Conservation (phyloP, 2,329 filamentous ascomycete genomes). For the Paecilomyces variotii region DNA sequence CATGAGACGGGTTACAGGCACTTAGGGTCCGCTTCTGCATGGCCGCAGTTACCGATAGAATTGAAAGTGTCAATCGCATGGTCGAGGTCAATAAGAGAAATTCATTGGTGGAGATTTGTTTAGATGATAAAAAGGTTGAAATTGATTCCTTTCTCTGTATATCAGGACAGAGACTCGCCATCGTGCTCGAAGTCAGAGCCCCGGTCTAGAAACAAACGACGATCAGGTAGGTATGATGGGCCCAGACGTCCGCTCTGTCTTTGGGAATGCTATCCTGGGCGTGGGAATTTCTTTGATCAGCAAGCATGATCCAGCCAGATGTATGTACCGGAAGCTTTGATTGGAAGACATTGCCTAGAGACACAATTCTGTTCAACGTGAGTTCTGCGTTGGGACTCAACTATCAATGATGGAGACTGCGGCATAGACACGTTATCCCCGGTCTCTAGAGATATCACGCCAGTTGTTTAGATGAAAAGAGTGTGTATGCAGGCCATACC, state of each 20-base stretch:
- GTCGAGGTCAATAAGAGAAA: too few relatives aligned
- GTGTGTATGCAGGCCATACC: not conserved
- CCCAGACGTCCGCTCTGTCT: not conserved
- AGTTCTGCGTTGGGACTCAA: not conserved
- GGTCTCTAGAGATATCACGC: not conserved
- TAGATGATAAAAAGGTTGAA: too few relatives aligned
- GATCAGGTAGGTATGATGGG: not conserved
- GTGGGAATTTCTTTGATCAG: not conserved
- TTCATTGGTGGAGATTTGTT: too few relatives aligned
- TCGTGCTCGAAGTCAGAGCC: not conserved
- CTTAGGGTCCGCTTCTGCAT: not conserved
- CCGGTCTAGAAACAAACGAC: not conserved
- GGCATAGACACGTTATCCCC: not conserved
- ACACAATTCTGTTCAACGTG: not conserved
- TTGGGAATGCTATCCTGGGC: not conserved
- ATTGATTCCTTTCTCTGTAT: not conserved
- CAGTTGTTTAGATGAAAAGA: not conserved
- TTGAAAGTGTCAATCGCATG: not conserved
- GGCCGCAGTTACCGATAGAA: not conserved
- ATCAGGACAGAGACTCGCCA: not conserved
- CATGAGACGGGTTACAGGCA: not conserved
- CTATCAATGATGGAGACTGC: not conserved
- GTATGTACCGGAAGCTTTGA: not conserved
- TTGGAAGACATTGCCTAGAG: not conserved
- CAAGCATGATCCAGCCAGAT: not conserved